Evolutionary conservation across 805 yeast genomes (phyloP), one percentile per base, ranked within the genome.

Genomic region (Dipodascus geniculatus): DNA sequence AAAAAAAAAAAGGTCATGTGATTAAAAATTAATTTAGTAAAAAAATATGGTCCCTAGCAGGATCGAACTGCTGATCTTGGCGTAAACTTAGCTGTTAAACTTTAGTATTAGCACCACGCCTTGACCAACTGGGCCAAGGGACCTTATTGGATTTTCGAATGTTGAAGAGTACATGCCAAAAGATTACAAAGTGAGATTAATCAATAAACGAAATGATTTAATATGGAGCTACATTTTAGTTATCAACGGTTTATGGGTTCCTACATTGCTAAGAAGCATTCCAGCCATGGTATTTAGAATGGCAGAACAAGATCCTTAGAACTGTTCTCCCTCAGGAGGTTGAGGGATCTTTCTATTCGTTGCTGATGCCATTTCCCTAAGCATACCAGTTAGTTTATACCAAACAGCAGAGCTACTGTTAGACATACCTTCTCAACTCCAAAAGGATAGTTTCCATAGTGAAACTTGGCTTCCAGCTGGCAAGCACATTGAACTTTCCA

Each of bases 401-500:
- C 31, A 23, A 47, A 22, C 19, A 42, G 22, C 8, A 8, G 16
- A 42, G 8, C 9, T 20, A 14, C 23, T 19, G 8, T 20, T 23
- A 23, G 16, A 28, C 54, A 11, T 49, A 58, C 65, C 85, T 85
- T 72, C 99, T 80, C 62, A 93, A 71, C 63, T 90, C 98, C 58
- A 90, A 76, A 58, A 93, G 74, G 4, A 93, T 76, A n/a, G 89
- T 85, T 70, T 93, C 99, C 89, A 93, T 87, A 48, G 90, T 87
- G 66, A 84, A 87, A n/a, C 81, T 75, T 65, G 95, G 77, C 67
- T 85, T 88, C 99, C 99, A 93, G 60, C 79, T 76, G 53, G 78
- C 76, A 67, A 93, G 77, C 16, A 83, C 81, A 42, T 82, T 82
- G 60, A 93, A 82, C 58, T 75, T 74, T 8, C 68, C 57, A 9